phyloP scores from a whole-genome alignment of 2,329 filamentous ascomycete species.

The Penicillium sp. region DNA sequence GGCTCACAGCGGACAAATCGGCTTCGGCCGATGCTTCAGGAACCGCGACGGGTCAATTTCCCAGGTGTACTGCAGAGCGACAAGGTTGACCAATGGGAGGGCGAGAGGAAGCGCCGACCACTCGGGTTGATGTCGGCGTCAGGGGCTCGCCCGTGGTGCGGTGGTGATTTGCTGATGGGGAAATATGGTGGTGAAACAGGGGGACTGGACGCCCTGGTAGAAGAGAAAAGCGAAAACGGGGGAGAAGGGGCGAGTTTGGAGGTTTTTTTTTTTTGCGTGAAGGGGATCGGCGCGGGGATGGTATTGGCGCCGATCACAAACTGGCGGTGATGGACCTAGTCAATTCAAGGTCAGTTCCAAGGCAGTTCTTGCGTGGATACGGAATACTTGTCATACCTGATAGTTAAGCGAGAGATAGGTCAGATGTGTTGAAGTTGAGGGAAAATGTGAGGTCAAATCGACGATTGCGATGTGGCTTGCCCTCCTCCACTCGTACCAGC shows the following conservation, averaged over 20 bases:
- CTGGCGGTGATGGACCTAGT: slow-evolving; percentile 10
- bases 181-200: neutral
- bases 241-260: slow-evolving; percentile 3
- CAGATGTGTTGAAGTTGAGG: neutral
- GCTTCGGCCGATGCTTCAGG: slow-evolving; percentile 20
- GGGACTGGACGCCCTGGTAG: neutral
- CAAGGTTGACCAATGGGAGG: slow-evolving; percentile 20
- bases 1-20: neutral
- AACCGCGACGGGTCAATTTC: slow-evolving; percentile 22
- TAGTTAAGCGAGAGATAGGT: neutral
- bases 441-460: slow-evolving; percentile 12
- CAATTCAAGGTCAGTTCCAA: neutral
- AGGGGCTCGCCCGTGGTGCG: slow-evolving; percentile 18
- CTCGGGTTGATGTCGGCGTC: slow-evolving; percentile 12
- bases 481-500: slow-evolving; percentile 4
- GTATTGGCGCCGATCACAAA: slow-evolving; percentile 20
- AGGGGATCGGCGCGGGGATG: slow-evolving; percentile 25
- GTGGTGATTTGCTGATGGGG: neutral
- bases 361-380: neutral
- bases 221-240: neutral
- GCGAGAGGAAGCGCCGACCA: slow-evolving; percentile 21
- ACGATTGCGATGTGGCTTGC: slow-evolving; percentile 15
- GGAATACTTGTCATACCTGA: neutral
- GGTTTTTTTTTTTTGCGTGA: slow-evolving; percentile 17
- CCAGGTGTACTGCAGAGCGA: slow-evolving; percentile 18